These are phyloP conservation scores for Sodiomyces alkalinus DNA, from an alignment of 2,329 filamentous ascomycete genomes.

Conservation along the genomic window DNA sequence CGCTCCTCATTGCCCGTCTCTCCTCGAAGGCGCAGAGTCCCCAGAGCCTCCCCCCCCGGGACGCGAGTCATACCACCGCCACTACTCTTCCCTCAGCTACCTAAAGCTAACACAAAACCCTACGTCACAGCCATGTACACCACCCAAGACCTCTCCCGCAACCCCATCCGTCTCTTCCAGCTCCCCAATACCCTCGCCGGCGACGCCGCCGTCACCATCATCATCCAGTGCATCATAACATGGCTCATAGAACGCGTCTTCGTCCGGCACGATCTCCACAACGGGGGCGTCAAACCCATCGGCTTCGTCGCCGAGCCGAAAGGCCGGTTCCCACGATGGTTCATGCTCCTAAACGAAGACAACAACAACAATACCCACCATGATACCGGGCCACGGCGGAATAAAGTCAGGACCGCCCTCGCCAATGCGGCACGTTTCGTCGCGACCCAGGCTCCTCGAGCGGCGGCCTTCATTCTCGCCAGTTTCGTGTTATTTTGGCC, in stretches of 20 bases:
- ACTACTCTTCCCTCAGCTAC: no score
- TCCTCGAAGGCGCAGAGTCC: no score
- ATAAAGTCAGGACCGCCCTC: constrained; percentile 12
- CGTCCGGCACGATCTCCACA: constrained; percentile 30
- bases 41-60: no score
- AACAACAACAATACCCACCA: no score
- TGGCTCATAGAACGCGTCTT: constrained; percentile 33
- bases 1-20: no score
- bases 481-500: constrained; percentile 29
- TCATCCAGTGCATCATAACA: constrained; percentile 33
- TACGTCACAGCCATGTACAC: constrained; percentile 30
- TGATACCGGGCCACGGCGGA: constrained; percentile 10
- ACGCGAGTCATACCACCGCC: no score
- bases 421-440: constrained; percentile 18
- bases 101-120: background rate
- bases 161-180: constrained; percentile 30
- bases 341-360: constrained; percentile 23
- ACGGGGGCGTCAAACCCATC: constrained; percentile 29
- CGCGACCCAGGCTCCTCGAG: constrained; percentile 19
- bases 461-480: constrained; percentile 18
- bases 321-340: constrained; percentile 21
- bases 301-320: constrained; percentile 24
- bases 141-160: constrained; percentile 15
- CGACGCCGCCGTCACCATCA: constrained; percentile 34
- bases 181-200: constrained; percentile 35